A percentile compares a stretch with the other conserved stretches of the same genome.
Evolutionary conservation across 257 asterid species (phyloP).

Genomic region (Eucommia ulmoides): DNA sequence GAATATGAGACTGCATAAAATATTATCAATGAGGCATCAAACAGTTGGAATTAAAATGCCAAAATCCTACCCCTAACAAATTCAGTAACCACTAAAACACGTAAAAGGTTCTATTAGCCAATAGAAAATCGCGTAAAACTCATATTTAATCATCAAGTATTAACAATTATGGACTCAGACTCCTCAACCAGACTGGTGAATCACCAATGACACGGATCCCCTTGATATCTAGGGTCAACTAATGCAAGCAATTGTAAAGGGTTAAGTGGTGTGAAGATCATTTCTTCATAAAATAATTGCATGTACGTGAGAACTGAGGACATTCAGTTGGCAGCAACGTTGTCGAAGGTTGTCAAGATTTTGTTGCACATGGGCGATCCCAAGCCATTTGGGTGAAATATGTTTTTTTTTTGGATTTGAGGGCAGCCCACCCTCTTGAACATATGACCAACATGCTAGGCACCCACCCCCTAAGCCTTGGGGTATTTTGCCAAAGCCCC

Average conservation of each 20-base stretch:
- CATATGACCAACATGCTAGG: background rate
- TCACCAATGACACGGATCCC: no score
- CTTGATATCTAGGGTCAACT: no score
- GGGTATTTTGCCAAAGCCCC: conserved; percentile 35
- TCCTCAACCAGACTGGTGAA: no score
- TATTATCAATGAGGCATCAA: no score
- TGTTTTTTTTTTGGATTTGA: background rate
- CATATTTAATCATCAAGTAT: background rate
- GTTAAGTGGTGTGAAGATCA: no score
- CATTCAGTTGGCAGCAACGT: no score
- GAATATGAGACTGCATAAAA: conserved; percentile 68
- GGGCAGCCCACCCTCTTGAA: background rate
- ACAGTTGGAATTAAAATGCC: conserved; percentile 3
- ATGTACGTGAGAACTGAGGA: no score
- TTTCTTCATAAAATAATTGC: no score
- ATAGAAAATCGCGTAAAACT: background rate
- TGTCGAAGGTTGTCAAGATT: background rate
- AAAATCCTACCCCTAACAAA: background rate
- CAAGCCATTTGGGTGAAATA: background rate
- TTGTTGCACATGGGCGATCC: background rate
- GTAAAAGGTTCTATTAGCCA: background rate
- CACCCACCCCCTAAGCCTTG: background rate
- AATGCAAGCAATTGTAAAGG: no score
- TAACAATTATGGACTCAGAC: background rate
- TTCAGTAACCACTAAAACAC: background rate